Percentiles rank a stretch among this genome's conserved stretches.
These are phyloP conservation scores for Venturia pyrina DNA, from an alignment of 2,329 filamentous ascomycete genomes.

Conservation along the genomic window DNA sequence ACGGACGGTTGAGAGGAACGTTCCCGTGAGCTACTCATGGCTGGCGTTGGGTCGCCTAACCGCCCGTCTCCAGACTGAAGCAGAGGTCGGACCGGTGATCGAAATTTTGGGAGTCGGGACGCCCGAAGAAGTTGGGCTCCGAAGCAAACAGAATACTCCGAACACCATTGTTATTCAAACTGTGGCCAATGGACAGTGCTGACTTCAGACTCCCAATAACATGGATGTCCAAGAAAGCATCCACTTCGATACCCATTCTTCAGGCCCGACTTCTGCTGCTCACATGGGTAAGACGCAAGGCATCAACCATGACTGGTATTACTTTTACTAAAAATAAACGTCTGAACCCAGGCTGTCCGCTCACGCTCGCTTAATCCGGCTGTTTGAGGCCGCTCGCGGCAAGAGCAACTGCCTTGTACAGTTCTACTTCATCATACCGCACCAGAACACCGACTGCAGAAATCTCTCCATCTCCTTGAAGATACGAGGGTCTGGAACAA, in stretches of 20 bases:
- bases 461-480: no score
- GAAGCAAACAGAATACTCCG: no score
- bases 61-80: neutral
- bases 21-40: neutral
- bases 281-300: no score
- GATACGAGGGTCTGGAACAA: neutral
- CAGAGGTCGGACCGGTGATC: neutral
- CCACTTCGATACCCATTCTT: neutral
- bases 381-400: neutral
- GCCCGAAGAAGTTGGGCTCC: no score
- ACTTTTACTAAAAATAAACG: no score
- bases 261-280: neutral
- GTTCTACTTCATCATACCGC: no score
- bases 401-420: no score
- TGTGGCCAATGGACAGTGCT: no score
- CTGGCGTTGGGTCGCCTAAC: neutral
- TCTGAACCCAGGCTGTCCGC: neutral
- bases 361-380: neutral
- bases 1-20: neutral
- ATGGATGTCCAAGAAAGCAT: neutral
- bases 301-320: no score
- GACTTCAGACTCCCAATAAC: no score
- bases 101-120: no score
- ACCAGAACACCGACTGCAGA: neutral
- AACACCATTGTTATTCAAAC: no score